A percentile compares a stretch with the other conserved stretches of the same genome.
phyloP scores from a whole-genome alignment of 2,329 filamentous ascomycete species.

The Fusarium secorum region DNA sequence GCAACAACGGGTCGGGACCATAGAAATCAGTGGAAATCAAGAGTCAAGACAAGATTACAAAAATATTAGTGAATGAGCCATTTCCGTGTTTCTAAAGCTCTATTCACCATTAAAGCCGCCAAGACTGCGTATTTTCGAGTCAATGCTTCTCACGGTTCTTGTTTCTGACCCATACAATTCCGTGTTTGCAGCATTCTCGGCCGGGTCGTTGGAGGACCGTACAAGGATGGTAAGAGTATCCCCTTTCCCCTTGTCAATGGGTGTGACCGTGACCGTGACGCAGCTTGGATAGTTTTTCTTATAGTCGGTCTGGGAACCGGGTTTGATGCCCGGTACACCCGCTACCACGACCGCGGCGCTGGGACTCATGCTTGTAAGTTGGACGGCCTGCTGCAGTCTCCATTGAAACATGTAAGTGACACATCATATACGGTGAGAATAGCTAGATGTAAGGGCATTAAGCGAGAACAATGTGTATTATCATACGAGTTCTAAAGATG shows the following conservation, averaged over 20 bases:
- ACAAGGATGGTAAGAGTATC: not conserved
- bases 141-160: not conserved
- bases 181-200: slow-evolving; percentile 8
- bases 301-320: not conserved
- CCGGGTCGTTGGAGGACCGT: not conserved
- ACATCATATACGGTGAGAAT: not conserved
- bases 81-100: not conserved
- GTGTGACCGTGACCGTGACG: not conserved
- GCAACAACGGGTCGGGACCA: slow-evolving; percentile 25
- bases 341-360: slow-evolving; percentile 20
- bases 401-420: not conserved
- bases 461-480: not conserved
- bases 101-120: not conserved
- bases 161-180: not conserved
- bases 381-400: not conserved
- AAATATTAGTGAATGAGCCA: not conserved
- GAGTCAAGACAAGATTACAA: not conserved
- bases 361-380: slow-evolving; percentile 8
- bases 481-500: not conserved
- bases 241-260: not conserved
- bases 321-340: slow-evolving; percentile 3
- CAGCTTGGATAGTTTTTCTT: not conserved
- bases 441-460: not conserved
- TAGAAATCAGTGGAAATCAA: slow-evolving; percentile 1
- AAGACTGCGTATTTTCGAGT: not conserved